phyloP scores from a whole-genome alignment of 2,329 filamentous ascomycete genomes.

The Colletotrichum salicis region DNA sequence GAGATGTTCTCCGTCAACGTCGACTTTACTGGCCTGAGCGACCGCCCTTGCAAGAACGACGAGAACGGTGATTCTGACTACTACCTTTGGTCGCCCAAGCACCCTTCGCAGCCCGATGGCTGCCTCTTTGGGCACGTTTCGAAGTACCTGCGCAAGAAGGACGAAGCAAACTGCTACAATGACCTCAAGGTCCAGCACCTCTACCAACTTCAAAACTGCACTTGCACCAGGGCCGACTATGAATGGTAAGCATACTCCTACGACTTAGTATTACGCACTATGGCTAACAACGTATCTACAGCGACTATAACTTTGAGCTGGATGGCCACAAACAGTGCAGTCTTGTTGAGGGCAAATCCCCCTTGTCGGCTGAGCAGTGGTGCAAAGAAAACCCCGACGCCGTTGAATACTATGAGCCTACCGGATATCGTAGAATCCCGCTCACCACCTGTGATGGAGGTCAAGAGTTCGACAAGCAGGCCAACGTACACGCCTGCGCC shows the following conservation, averaged over 20 bases:
- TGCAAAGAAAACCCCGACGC: conserved; percentile 72
- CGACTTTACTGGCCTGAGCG: conserved; percentile 85
- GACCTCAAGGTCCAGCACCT: conserved; percentile 76
- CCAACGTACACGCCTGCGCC: conserved; percentile 72
- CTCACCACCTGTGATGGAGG: conserved; percentile 88
- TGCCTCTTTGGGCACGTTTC: conserved; percentile 94
- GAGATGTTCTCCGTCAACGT: conserved; percentile 81
- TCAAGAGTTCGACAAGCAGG: conserved; percentile 75
- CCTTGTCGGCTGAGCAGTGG: conserved; percentile 62
- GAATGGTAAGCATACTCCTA: conserved; percentile 77
- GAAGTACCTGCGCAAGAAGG: conserved; percentile 90
- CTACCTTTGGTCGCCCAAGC: conserved; percentile 85
- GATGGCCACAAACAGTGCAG: conserved; percentile 80
- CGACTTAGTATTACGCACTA: neutral
- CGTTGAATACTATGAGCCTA: conserved; percentile 84
- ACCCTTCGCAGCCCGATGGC: conserved; percentile 80
- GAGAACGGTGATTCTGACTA: conserved; percentile 69
- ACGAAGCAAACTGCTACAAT: conserved; percentile 84
- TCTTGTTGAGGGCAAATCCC: conserved; percentile 78
- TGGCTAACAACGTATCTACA: conserved; percentile 50
- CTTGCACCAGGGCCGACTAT: conserved; percentile 85
- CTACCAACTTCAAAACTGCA: conserved; percentile 81
- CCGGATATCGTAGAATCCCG: conserved; percentile 89
- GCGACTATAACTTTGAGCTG: conserved; percentile 93
- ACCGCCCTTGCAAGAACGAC: conserved; percentile 78